Base-by-base conservation (phyloP, 805 yeast species). In the Starmerella floris region DNA sequence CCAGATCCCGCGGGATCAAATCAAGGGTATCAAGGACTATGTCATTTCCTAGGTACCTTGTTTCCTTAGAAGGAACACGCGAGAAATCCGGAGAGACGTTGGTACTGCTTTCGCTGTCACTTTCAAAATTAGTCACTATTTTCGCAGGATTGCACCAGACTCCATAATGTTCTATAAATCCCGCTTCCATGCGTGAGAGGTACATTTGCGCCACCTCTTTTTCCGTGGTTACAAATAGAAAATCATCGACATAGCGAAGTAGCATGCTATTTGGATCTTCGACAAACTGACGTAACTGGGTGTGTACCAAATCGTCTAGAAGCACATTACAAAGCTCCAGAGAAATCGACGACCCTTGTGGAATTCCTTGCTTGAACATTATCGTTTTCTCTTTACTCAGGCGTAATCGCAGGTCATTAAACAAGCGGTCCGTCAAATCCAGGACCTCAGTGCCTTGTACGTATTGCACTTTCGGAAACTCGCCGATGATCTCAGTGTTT, bases 331-430 rank as follows among this genome's bases (percentile, higher is more conserved):
- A 84, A 28, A 87, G 66, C 4, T 77, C 64, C 1, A 81, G 71
- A 43, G 94, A 88, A 3, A 85, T 58, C 1, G 78, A 76, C 6
- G 83, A 73, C 0, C 97, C 97, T 62, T 87, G 97, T 41, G 79
- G 85, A 0, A 88, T 67, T 0, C 97, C 97, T 9, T 63, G 58
- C 34, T 62, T 72, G 44, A 94, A 63, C n/a, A 57, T 54, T 53
- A 66, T 72, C 3, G 64, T 59, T 6, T 52, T 48, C 1, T 58
- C 53, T 3, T 17, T 16, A 1, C 63, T 62, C 2, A 70, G 57
- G 23, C 59, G 58, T 9, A 63, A 48, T 4, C 46, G 62, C 0
- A 82, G 68, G 11, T 67, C 61, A n/a, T 61, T 60, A 13, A 84
- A 57, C 44, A 82, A 85, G n/a, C 61, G 57, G 17, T 62, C 57